These are phyloP conservation scores for Otatea glauca DNA, from an alignment of 176 grass and related monocot species.

Conservation along the genomic window DNA sequence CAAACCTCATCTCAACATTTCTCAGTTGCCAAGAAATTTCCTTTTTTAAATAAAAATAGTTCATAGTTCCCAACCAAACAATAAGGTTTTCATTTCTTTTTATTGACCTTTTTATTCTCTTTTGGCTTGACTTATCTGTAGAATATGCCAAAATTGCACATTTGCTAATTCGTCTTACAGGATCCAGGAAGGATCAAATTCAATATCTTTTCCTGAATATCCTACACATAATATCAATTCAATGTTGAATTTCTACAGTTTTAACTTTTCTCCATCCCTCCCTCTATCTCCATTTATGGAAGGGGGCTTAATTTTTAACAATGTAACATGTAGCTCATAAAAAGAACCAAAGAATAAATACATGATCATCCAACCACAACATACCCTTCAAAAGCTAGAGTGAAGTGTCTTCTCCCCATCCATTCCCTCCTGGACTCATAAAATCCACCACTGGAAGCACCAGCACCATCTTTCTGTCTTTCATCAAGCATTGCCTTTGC, in stretches of 20 bases:
- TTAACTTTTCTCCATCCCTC: constrained; percentile 12
- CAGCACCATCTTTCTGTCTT: constrained; percentile 55
- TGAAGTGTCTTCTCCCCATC: constrained; percentile 94
- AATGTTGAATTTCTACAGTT: constrained; percentile 12
- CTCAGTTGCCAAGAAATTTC: constrained; percentile 24
- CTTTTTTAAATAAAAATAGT: neutral
- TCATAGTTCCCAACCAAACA: neutral
- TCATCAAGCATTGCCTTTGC: constrained; percentile 77
- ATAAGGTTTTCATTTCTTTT: neutral
- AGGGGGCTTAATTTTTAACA: constrained; percentile 26
- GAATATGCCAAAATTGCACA: neutral
- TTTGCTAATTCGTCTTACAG: neutral
- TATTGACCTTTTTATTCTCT: neutral
- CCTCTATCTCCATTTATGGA: neutral
- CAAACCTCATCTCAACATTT: neutral
- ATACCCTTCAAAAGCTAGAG: constrained; percentile 87
- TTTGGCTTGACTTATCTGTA: neutral
- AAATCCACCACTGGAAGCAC: constrained; percentile 78
- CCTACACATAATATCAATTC: neutral
- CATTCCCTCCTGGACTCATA: constrained; percentile 98
- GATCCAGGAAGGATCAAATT: neutral
- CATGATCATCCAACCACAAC: constrained; percentile 23
- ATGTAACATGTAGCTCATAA: neutral
- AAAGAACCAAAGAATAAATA: constrained; percentile 36
- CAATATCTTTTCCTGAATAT: neutral